These are phyloP conservation scores for Heterobasidion annosum DNA, from an alignment of 1,284 basidiomycete genomes.

Conservation along the genomic window DNA sequence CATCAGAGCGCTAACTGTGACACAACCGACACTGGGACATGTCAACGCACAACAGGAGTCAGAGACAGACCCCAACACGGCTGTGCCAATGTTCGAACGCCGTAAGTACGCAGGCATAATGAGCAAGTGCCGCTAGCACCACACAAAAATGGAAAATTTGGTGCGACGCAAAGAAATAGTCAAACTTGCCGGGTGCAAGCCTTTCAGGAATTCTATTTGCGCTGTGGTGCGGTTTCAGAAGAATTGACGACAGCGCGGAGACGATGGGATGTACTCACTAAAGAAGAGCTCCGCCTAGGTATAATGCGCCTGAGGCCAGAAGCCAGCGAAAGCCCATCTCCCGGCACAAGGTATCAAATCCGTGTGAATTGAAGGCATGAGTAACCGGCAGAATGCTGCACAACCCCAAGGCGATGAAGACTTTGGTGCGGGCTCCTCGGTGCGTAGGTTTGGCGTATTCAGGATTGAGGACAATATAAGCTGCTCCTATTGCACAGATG, in stretches of 20 bases:
- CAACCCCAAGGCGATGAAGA: constrained; percentile 78
- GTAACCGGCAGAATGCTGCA: constrained; percentile 64
- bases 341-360: constrained; percentile 39
- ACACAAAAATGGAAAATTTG: constrained; percentile 86
- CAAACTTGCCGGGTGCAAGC: constrained; percentile 71
- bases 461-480: constrained; percentile 74
- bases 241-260: constrained; percentile 9
- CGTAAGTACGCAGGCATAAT: constrained; percentile 56
- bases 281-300: constrained; percentile 70
- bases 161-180: constrained; percentile 75
- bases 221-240: constrained; percentile 27
- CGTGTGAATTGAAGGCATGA: constrained; percentile 58
- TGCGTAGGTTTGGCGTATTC: constrained; percentile 72
- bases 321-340: constrained; percentile 70
- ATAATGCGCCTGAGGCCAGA: constrained; percentile 56
- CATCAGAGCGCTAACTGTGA: neutral
- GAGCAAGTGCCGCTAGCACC: constrained; percentile 67
- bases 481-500: constrained; percentile 35
- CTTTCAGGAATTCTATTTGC: constrained; percentile 80
- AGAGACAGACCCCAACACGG: constrained; percentile 4
- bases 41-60: neutral
- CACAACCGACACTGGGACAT: too few species aligned
- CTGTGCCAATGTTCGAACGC: constrained; percentile 52
- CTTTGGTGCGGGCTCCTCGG: constrained; percentile 68
- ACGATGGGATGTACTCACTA: constrained; percentile 51